A percentile compares a stretch with the other conserved stretches of the same genome.
phyloP scores from a whole-genome alignment of 2,329 filamentous ascomycete species.

The Pezicula neosporulosa region DNA sequence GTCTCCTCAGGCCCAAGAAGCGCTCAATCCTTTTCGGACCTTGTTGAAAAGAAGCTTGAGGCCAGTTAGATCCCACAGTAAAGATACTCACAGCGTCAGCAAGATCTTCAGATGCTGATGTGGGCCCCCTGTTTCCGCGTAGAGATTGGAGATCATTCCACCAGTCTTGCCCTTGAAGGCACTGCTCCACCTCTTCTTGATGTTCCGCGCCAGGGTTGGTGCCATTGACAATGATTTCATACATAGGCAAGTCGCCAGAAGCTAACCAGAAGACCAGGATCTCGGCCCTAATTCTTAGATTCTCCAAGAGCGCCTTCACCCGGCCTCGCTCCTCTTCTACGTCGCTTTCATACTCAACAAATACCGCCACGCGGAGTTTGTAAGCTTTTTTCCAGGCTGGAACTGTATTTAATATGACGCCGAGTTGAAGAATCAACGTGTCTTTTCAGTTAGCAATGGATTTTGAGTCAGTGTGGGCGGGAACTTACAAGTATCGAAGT shows the following conservation, averaged over 20 bases:
- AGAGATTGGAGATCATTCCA: constrained; percentile 71
- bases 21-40: constrained; percentile 37
- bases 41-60: constrained; percentile 48
- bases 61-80: constrained; percentile 41
- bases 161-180: constrained; percentile 72
- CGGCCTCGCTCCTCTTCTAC: constrained; percentile 73
- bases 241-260: constrained; percentile 66
- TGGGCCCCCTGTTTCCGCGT: constrained; percentile 33
- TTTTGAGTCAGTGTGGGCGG: neutral
- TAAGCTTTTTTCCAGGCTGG: constrained; percentile 75
- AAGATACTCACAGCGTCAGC: constrained; percentile 41
- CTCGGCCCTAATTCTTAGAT: constrained; percentile 76
- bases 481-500: constrained; percentile 80
- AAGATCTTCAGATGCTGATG: constrained; percentile 37
- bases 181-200: constrained; percentile 59
- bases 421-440: constrained; percentile 80
- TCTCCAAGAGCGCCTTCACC: constrained; percentile 72
- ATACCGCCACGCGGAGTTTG: constrained; percentile 73
- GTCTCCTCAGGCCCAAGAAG: constrained; percentile 55
- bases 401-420: constrained; percentile 79
- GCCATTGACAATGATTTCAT: constrained; percentile 77
- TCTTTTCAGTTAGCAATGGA: constrained; percentile 36
- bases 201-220: constrained; percentile 50
- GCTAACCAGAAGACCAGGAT: constrained; percentile 81
- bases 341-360: constrained; percentile 85